Base-by-base conservation (phyloP, 2,329 filamentous ascomycete species). In the Magnaporthiopsis incrustans region DNA sequence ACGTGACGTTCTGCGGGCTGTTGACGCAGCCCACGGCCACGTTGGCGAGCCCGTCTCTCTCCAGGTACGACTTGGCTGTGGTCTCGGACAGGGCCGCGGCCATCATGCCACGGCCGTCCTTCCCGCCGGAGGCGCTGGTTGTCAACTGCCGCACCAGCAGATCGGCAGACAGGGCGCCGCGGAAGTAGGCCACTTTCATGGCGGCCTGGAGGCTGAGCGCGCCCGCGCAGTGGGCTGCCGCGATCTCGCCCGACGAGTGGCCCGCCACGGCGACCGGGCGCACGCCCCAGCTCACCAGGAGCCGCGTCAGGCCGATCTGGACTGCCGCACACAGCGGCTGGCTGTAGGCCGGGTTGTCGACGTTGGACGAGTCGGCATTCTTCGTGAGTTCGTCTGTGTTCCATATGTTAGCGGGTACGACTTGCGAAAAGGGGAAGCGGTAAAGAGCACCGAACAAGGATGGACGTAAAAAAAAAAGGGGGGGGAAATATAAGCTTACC, bases 251-350 rank as follows among this genome's bases (percentile, higher is more conserved):
- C 22, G 68, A 64, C 60, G 68, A 66, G 64, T 74, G 67, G 50
- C 71, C 60, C 35, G 67, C 30, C 33, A 72, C 69, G 1, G 66
- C 65, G 3, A 56, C 57, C 3, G 68, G 69, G 4, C 32, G 18
- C 18, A 59, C 57, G 44, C 68, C 68, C 57, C 66, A 67, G 15
- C 50, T 44, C 2, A n/a, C 30, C 35, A 77, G 68, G 1, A 75
- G 65, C 27, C 73, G 69, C 1, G 76, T 69, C 4, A 78, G 63
- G 10, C 64, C 73, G 14, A 78, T 66, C 68, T 85, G 82, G 3
- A 84, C 67, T 0, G 80, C 78, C 0, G 78, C 80, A 57, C 67
- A 69, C 14, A 69, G 64, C 33, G 79, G 78, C 67, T 81, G 78
- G 25, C 74, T 76, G 18, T 38, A 26, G 30, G 44, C n/a, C 3